Evolutionary conservation across 192 early-diverging fungal species (phyloP), one percentile per base, ranked within the genome.

Genomic region (Dissophora ornata): DNA sequence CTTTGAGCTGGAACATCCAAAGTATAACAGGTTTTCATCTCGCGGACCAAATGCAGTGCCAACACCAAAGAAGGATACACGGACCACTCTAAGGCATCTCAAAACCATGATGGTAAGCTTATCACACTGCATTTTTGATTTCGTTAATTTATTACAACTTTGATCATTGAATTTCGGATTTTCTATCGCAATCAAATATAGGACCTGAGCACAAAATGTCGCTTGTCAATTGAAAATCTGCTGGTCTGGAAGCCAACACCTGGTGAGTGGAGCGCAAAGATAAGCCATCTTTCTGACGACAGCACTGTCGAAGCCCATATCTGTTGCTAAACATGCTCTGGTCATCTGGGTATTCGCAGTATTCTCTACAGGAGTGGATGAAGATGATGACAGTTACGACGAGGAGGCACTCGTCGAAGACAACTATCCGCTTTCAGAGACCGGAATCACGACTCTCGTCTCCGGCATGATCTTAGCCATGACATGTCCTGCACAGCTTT

Each of bases 341-440:
- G n/a, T n/a, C n/a, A n/a, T n/a, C n/a, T n/a, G n/a, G n/a, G 36
- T 38, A 13, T 38, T 38, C 16, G 15, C 38, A 73, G 71, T 75
- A 19, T 77, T 77, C 33, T 67, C 64, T 8, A 67, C 73, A 36
- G 63, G 64, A 26, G 53, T 30, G 15, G 46, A 77, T 54, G 73
- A 77, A 4, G 42, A 62, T 28, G 73, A 67, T 19, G 73, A 77
- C 25, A 67, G 58, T 46, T 67, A 62, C 34, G 64, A 77, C 12
- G 73, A 77, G 15, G 73, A 77, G 18, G 64, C 64, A n/a, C 24
- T 77, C 25, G n/a, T 67, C 1, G 73, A 77, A 36, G 73, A 77
- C 45, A 67, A 77, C 53, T 77, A 67, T 24, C 73, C 73, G 25
- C 32, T 77, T 12, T 67, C 73, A 12, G 73, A 77, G 36, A 67